phyloP scores from a whole-genome alignment of 306 rosid genomes.

The Mimosa pudica region DNA sequence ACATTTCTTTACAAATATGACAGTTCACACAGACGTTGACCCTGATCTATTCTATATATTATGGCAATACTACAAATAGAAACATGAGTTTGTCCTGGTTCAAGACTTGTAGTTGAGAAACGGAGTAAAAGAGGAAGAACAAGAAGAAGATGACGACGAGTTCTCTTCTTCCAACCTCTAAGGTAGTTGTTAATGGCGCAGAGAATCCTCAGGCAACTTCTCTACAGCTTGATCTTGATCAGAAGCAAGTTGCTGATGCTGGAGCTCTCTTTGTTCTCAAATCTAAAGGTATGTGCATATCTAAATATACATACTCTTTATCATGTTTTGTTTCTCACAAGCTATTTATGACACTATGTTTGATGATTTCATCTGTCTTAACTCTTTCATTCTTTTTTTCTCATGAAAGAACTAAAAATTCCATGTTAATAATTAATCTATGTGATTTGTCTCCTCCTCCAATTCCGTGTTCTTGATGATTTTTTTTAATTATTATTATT shows the following conservation, averaged over 20 bases:
- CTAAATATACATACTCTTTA: not conserved
- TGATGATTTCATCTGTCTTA: not conserved
- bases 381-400: no score
- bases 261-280: conserved; percentile 2
- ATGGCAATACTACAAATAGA: not conserved
- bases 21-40: not conserved
- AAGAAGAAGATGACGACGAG: not conserved
- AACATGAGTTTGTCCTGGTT: not conserved
- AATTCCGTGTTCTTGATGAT: no score
- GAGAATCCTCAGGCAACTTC: not conserved
- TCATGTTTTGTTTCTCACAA: not conserved
- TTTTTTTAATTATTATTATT: no score
- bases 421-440: no score
- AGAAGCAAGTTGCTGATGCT: not conserved
- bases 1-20: not conserved
- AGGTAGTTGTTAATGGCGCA: not conserved
- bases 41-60: not conserved
- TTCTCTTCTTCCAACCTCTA: not conserved
- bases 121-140: not conserved
- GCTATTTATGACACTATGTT: not conserved
- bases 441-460: no score
- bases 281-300: not conserved
- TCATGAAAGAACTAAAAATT: no score
- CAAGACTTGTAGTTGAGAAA: not conserved
- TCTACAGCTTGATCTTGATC: not conserved